phyloP scores from a whole-genome alignment of 768 basidiomycete genomes.

The Tricholoma bakamatsutake region DNA sequence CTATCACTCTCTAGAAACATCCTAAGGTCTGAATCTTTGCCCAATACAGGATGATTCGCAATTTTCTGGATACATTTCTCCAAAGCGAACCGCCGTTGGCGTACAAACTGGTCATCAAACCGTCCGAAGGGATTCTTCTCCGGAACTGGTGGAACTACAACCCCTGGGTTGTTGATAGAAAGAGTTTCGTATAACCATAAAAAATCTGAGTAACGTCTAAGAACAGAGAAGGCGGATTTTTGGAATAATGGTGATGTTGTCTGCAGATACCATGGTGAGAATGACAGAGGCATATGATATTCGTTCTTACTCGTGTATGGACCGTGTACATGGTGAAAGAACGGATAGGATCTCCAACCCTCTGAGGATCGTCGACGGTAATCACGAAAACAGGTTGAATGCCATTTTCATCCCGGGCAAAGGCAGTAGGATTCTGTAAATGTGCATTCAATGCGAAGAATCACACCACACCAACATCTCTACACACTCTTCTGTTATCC shows the following conservation, averaged over 20 bases:
- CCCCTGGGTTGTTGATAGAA: conserved; percentile 88
- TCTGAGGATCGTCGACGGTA: conserved; percentile 94
- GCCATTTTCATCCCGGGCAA: conserved; percentile 34
- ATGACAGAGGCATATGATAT: background rate
- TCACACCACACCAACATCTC: background rate
- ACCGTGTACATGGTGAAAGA: conserved; percentile 97
- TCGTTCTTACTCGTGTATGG: conserved; percentile 63
- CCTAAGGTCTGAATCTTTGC: conserved; percentile 82
- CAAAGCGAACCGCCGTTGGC: conserved; percentile 75
- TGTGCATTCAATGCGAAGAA: background rate
- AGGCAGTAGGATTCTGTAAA: background rate
- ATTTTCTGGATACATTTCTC: conserved; percentile 92
- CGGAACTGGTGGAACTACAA: conserved; percentile 93
- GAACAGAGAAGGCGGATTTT: conserved; percentile 84
- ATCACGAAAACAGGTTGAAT: conserved; percentile 75
- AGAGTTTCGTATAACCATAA: conserved; percentile 93
- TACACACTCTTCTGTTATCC: conserved; percentile 23
- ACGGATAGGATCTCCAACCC: conserved; percentile 93
- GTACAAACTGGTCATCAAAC: conserved; percentile 89
- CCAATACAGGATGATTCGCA: conserved; percentile 85
- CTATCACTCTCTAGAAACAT: conserved; percentile 92
- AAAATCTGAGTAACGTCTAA: conserved; percentile 97
- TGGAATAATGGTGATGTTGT: conserved; percentile 83
- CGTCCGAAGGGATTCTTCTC: conserved; percentile 93
- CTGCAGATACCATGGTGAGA: conserved; percentile 27